Base-by-base conservation (phyloP, 768 basidiomycete genomes). In the Leucosporidium creatinivorum region DNA sequence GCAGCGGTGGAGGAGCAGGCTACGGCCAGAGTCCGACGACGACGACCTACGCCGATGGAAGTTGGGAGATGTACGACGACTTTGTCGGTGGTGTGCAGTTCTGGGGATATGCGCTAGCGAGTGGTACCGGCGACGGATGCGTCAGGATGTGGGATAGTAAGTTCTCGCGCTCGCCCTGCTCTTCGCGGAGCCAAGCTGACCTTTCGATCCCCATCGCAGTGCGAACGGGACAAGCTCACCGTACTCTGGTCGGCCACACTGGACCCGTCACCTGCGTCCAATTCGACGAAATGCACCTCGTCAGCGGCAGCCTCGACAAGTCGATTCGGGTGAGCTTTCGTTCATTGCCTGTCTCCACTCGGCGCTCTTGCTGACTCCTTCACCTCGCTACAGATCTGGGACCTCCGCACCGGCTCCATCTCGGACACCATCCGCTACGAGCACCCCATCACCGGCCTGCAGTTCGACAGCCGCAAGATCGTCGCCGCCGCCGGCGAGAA, bases 101-200 rank as follows among this genome's bases (percentile, higher is more conserved):
- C 77, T 98, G 96, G 94, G 93, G 93, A 5, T 94, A 96, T 77
- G 96, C 92, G 1, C 83, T 99, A 47, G 92, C 97, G 7, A 96
- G 92, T 73, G 96, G 93, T 2, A 96, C 92, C 74, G 93, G 92
- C 1, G 96, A 99, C 77, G 93, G 94, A 48, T 94, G 89, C 4
- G 93, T 98, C 36, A 81, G 96, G 71, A 97, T 99, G 93, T 99
- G 96, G 96, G 96, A 99, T 76, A 97, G 93, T 94, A 76, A 83
- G 91, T 85, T 28, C 33, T 17, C 10, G 23, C 28, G 30, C 51
- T 28, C 25, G 28, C 33, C 33, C 31, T 19, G 58, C 57, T 47
- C 39, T n/a, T 26, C 33, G 39, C 15, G 9, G 44, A 33, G 3
- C 36, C 25, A 44, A 52, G 19, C 39, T 21, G 49, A 68, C 48